Base-by-base conservation (phyloP, 2,329 filamentous ascomycete species). In the Exophiala mesophila region DNA sequence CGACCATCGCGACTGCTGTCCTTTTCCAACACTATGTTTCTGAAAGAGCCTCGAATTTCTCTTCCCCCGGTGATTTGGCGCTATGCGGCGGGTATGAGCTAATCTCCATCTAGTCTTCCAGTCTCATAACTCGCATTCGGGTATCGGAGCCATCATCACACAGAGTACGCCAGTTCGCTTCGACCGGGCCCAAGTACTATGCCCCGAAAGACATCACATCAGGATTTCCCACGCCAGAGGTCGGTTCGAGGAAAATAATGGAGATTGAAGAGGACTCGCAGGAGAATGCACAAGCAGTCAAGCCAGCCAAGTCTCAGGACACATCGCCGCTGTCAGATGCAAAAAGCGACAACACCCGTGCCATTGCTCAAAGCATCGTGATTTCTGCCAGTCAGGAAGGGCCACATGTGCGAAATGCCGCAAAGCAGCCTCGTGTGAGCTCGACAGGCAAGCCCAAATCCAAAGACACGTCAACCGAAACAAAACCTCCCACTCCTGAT, bases 171-270 rank as follows among this genome's bases (percentile, higher is more conserved):
- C 21, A 17, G 9, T 45, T 51, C 26, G 43, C 41, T 17, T 48
- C 45, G 16, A 30, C 16, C 31, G 13, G 30, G n/a, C 32, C 41
- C n/a, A n/a, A 20, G 30, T 37, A 29, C 20, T 31, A 26, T 4
- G 33, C 38, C 5, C 30, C 42, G 5, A 17, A 43, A 20, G 48
- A 51, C 29, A 51, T 51, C 26, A 51, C 48, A 20, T 41, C 48
- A 23, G 48, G 48, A 2, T 51, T 51, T 28, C 39, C 48, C 23
- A 46, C 40, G 36, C 48, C 48, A 15, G 42, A 48, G 23, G 32
- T 41, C 5, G 48, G 45, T 20, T 45, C 45, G 8, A 20, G 32
- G 4, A 51, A 36, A 30, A 40, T 48, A 20, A 19, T 24, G 19
- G 45, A 45, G 4, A 9, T 34, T 17, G 28, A 43, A 3, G 34